Evolutionary conservation across 371 early-diverging fungal genomes (phyloP), one percentile per base, ranked within the genome.

Genomic region (Fennellomyces sp.): DNA sequence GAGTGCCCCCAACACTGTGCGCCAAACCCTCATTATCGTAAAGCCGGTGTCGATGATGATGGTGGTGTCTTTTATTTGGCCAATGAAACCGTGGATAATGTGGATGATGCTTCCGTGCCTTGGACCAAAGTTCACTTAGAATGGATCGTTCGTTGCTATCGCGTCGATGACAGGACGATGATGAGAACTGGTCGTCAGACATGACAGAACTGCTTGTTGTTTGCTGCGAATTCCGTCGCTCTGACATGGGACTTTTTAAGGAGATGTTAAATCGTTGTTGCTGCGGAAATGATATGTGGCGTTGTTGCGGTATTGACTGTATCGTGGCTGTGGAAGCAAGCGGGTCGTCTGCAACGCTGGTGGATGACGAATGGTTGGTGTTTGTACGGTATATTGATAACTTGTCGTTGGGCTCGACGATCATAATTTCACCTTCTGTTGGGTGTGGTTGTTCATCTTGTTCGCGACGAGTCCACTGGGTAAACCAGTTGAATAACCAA

Each of bases 1-100:
- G 60, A 25, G 51, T 59, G 6, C 60, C 52, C 2, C 60, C 60
- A 17, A 59, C 52, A 28, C 60, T 59, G 17, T 59, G 51, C 3
- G 60, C 41, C 17, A 58, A 7, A 25, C 21, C n/a, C 12, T 53
- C 36, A 15, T 36, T 33, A 19, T 45, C 45, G 31, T 38, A 28
- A 2, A 45, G 21, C 27, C 26, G 47, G 15, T 29, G 27, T 49
- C n/a, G 52, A 19, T 55, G 55, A 23, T 59, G 56, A 60, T 60
- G 61, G n/a, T 49, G 58, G 26, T 58, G 58, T 15, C 47, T 41
- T 45, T 52, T 36, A 27, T 60, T 60, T 48, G 67, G 58, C 64
- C 68, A 63, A 51, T 68, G 65, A 28, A 72, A 72, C n/a, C 60
- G 52, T 17, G 74, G 74, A 50, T 74, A 66, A 29, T 75, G 61